Evolutionary conservation across 140 eudicot species (phyloP).

Genomic region (Senecio squalidus): DNA sequence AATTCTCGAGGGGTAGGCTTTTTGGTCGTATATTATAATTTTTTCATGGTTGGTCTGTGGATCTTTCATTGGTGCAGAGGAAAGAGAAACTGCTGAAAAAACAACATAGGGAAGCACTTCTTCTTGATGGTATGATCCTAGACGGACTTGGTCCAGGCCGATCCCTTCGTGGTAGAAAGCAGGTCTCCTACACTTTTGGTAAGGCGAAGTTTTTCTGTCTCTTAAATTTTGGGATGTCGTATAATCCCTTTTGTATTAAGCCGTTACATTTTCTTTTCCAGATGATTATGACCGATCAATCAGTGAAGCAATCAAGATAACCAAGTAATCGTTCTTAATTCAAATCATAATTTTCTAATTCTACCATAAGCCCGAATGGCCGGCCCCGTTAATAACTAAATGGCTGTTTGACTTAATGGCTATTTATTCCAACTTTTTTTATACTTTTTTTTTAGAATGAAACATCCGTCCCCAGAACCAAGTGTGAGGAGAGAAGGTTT

Average conservation of each 20-base stretch:
- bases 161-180: conserved; percentile 96
- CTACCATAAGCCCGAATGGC: background rate
- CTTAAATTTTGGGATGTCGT: background rate
- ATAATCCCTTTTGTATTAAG: conserved; percentile 1
- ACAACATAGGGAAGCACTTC: conserved; percentile 89
- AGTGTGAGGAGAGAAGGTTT: conserved; percentile 48
- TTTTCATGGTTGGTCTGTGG: conserved; percentile 1
- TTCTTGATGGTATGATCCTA: conserved; percentile 73
- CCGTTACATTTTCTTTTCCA: conserved; percentile 26
- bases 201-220: conserved; percentile 20
- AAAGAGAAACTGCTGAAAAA: conserved; percentile 83
- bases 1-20: no score
- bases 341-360: background rate
- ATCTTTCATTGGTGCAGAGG: conserved; percentile 40
- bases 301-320: conserved; percentile 85
- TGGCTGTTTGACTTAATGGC: background rate
- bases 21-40: background rate
- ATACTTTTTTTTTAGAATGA: conserved; percentile 29
- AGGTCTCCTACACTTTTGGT: conserved; percentile 97
- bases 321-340: conserved; percentile 56
- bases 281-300: conserved; percentile 96
- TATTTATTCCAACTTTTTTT: background rate
- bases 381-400: no score
- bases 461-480: conserved; percentile 60
- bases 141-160: conserved; percentile 80